Evolutionary conservation across 129 eudicot species (phyloP), one percentile per base, ranked within the genome.

Genomic region (Logfia minima): DNA sequence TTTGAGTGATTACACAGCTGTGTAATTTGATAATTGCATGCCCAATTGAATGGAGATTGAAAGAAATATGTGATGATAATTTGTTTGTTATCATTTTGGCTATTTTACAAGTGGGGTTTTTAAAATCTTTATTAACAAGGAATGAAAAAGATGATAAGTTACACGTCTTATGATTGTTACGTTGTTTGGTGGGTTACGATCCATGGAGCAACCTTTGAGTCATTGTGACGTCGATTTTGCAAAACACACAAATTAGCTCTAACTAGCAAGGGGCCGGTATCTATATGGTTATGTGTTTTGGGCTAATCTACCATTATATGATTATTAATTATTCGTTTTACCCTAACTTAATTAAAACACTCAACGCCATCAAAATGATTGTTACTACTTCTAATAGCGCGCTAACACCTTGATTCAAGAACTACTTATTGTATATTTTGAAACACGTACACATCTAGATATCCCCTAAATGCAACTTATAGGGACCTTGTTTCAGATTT

Each of bases 1-100:
- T 62, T 19, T 59, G 59, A 74, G 59, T 61, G 70, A 74, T 61
- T 61, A 61, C 63, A 74, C 78, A 74, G 78, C 78, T 61, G 78
- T 74, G 70, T 24, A 39, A 23, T 16, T 16, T 41, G 41, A 61
- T 74, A 19, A 74, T 60, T 55, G 24, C 10, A 45, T 45, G 34
- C n/a, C 78, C 69, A 61, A 13, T 24, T 39, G 70, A 61, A 39
- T 61, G 59, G 23, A 21, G 35, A 74, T 22, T 74, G 52, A 21
- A 74, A 74, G 45, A 17, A 17, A 74, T 74, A 24, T 74, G 19
- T 62, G 70, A 75, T 75, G 78, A 62, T 24, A 28, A 39, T 17
- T 74, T 74, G 78, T 60, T 74, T 35, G 63, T 61, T 75, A 10
- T 39, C 26, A 18, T 51, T 60, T 74, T 74, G 78, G 70, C 26